phyloP scores from a whole-genome alignment of 768 basidiomycete species.

The Rhodotorula diobovata region DNA sequence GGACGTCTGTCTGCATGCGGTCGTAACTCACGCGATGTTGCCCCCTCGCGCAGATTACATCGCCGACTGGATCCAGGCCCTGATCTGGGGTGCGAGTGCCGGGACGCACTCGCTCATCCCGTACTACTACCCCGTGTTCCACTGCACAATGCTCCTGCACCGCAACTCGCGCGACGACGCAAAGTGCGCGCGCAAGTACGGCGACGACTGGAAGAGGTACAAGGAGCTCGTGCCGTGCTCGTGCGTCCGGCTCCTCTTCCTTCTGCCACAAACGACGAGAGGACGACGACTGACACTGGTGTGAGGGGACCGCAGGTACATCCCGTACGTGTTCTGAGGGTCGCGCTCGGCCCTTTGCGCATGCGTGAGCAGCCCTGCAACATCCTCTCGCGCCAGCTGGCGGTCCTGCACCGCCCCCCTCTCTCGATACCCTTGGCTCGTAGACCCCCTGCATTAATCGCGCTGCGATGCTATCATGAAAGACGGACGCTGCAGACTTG shows the following conservation, averaged over 20 bases:
- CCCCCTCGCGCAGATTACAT: slow-evolving; percentile 63
- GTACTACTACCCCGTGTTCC: slow-evolving; percentile 95
- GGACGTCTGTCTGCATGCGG: no score
- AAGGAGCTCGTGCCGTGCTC: slow-evolving; percentile 33
- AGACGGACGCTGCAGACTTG: no score
- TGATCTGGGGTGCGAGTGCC: slow-evolving; percentile 39
- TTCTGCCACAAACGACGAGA: not conserved
- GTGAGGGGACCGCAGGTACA: slow-evolving; percentile 3
- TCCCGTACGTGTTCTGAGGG: slow-evolving; percentile 31
- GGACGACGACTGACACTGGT: not conserved
- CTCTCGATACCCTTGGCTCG: no score
- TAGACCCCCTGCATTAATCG: no score
- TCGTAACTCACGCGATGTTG: not conserved
- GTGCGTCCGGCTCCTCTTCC: slow-evolving; percentile 3
- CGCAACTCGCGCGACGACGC: slow-evolving; percentile 82
- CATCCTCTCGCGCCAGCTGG: no score
- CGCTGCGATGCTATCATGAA: no score
- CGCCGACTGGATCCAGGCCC: slow-evolving; percentile 60
- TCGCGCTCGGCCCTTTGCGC: not conserved
- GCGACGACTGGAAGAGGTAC: slow-evolving; percentile 42
- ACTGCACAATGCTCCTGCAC: slow-evolving; percentile 85
- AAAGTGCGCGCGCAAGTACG: slow-evolving; percentile 43
- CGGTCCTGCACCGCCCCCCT: no score
- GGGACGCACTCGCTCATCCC: slow-evolving; percentile 57
- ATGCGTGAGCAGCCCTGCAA: no score